A percentile compares a stretch with the other conserved stretches of the same genome.
phyloP scores from a whole-genome alignment of 2,329 filamentous ascomycete genomes.

The Diaporthe sp. region DNA sequence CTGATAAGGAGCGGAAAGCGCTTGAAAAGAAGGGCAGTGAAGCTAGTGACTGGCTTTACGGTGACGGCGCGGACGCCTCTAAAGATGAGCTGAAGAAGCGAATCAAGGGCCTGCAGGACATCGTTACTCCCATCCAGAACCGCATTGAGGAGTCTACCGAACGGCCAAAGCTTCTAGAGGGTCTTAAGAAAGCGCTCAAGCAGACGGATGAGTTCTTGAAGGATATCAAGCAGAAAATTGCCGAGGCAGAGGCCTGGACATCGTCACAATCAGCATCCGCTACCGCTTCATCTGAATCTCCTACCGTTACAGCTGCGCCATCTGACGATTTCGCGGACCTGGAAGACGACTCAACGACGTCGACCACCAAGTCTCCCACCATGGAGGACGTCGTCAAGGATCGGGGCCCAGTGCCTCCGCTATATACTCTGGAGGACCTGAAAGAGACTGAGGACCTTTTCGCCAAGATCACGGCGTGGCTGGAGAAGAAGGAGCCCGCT shows the following conservation, averaged over 20 bases:
- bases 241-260: slow-evolving; percentile 74
- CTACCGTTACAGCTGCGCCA: slow-evolving; percentile 59
- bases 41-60: slow-evolving; percentile 91
- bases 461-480: slow-evolving; percentile 77
- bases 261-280: slow-evolving; percentile 67
- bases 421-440: slow-evolving; percentile 82
- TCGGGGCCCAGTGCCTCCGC: slow-evolving; percentile 69
- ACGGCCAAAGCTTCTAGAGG: slow-evolving; percentile 78
- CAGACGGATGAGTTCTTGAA: slow-evolving; percentile 79
- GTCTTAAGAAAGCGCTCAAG: slow-evolving; percentile 78
- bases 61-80: slow-evolving; percentile 82
- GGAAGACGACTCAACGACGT: slow-evolving; percentile 74
- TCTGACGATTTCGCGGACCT: slow-evolving; percentile 76
- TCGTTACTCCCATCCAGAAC: slow-evolving; percentile 82
- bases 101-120: slow-evolving; percentile 81
- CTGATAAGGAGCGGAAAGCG: slow-evolving; percentile 73
- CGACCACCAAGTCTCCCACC: slow-evolving; percentile 55
- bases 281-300: slow-evolving; percentile 63
- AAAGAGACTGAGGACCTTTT: slow-evolving; percentile 73
- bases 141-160: slow-evolving; percentile 79
- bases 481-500: slow-evolving; percentile 76
- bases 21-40: slow-evolving; percentile 78
- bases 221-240: slow-evolving; percentile 78
- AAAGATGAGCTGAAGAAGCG: slow-evolving; percentile 82
- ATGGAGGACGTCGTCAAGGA: slow-evolving; percentile 61